Evolutionary conservation across 495 filamentous ascomycete species (phyloP).

Genomic region (Lindgomyces ingoldianus): DNA sequence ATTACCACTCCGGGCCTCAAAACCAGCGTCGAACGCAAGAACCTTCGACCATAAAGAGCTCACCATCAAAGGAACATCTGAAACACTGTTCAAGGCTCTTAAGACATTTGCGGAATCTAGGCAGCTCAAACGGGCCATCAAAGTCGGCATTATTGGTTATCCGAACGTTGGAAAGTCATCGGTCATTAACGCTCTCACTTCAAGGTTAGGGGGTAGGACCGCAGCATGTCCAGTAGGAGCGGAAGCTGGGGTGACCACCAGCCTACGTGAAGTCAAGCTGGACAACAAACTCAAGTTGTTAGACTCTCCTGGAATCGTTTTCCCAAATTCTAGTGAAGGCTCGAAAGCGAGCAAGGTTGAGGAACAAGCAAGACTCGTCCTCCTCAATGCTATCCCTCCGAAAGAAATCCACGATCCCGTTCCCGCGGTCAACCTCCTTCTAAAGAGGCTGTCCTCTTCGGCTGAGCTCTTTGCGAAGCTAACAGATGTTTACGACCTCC

Average conservation of each 20-base stretch:
- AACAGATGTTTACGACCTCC: conserved; percentile 77
- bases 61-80: conserved; percentile 81
- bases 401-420: conserved; percentile 91
- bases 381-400: conserved; percentile 88
- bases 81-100: conserved; percentile 83
- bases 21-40: conserved; percentile 78
- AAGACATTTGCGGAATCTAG: conserved; percentile 85
- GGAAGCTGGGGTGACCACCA: conserved; percentile 91
- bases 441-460: conserved; percentile 72
- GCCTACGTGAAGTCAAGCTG: conserved; percentile 84
- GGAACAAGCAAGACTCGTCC: conserved; percentile 78
- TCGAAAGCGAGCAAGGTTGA: conserved; percentile 64
- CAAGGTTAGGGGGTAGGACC: conserved; percentile 67
- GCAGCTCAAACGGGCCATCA: conserved; percentile 84
- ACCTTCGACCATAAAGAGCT: conserved; percentile 90
- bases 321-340: conserved; percentile 63
- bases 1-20: conserved; percentile 84
- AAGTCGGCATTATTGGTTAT: conserved; percentile 93
- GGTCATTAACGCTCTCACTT: conserved; percentile 90
- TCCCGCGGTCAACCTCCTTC: conserved; percentile 76
- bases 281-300: conserved; percentile 93
- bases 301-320: conserved; percentile 94
- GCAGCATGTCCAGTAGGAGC: conserved; percentile 85
- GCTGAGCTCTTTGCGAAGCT: conserved; percentile 73
- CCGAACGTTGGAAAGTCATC: conserved; percentile 98